A percentile compares a stretch with the other conserved stretches of the same genome.
phyloP scores from a whole-genome alignment of 257 asterid genomes.

The Capsicum chinense region DNA sequence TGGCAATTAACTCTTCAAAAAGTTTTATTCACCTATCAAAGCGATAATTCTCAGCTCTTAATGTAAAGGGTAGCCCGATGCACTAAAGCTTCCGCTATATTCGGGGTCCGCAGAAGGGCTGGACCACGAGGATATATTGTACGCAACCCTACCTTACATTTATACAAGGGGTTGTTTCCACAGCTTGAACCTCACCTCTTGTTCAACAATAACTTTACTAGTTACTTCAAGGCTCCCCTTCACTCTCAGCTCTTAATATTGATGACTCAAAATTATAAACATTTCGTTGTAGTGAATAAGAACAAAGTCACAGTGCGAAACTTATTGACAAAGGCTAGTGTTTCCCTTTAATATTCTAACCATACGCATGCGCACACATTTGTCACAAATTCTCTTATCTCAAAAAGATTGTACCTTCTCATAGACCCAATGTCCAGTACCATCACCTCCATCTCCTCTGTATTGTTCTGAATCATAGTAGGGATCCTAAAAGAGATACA shows the following conservation, averaged over 20 bases:
- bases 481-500: conserved; percentile 61
- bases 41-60: neutral
- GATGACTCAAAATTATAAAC: neutral
- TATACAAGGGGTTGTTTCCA: too few species aligned
- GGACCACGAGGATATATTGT: too few species aligned
- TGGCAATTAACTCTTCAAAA: neutral
- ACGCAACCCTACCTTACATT: too few species aligned
- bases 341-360: neutral
- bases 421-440: conserved; percentile 88
- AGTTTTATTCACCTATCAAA: neutral
- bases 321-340: neutral
- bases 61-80: neutral
- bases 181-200: too few species aligned
- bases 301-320: neutral
- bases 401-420: conserved; percentile 58
- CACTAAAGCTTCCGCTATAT: too few species aligned
- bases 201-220: too few species aligned
- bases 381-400: too few species aligned
- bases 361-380: neutral
- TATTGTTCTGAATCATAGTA: conserved; percentile 79
- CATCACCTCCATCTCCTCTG: conserved; percentile 87
- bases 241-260: neutral
- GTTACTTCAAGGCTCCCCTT: too few species aligned
- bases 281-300: neutral
- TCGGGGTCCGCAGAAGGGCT: too few species aligned